Conservation (phyloP, 2,329 filamentous ascomycete species). For the Xylariaceae sp. region DNA sequence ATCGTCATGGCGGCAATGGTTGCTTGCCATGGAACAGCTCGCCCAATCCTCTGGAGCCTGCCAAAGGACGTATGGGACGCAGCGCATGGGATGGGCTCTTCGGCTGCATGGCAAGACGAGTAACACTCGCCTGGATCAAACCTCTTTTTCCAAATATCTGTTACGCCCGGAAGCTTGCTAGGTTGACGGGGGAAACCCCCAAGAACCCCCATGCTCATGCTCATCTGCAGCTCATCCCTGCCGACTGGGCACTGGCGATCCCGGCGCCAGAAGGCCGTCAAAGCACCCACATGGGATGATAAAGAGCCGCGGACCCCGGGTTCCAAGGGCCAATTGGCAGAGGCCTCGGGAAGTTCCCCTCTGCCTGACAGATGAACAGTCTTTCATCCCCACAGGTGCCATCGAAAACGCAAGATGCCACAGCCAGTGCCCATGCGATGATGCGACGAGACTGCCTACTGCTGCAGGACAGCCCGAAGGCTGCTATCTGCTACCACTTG, state of each 20-base stretch:
- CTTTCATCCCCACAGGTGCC: too few species aligned
- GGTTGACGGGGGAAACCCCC: too few species aligned
- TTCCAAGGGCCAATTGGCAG: too few species aligned
- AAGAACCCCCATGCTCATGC: conserved; percentile 7
- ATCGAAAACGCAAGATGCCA: too few species aligned
- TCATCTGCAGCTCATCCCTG: conserved; percentile 20
- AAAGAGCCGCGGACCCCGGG: conserved; percentile 1
- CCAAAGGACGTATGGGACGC: conserved; percentile 9
- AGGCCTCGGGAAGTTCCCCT: too few species aligned
- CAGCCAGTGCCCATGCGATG: too few species aligned
- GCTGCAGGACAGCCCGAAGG: too few species aligned
- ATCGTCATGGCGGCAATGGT: conserved; percentile 11
- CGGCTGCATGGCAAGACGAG: conserved; percentile 8
- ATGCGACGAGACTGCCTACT: too few species aligned
- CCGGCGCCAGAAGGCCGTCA: conserved; percentile 19
- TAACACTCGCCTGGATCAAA: conserved; percentile 10
- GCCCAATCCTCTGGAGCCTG: conserved; percentile 17
- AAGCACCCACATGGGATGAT: conserved; percentile 17
- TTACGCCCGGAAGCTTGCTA: conserved; percentile 11
- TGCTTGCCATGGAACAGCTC: conserved; percentile 14
- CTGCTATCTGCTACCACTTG: too few species aligned
- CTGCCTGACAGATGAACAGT: too few species aligned
- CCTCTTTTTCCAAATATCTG: conserved; percentile 16
- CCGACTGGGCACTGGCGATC: conserved; percentile 14
- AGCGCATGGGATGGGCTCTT: conserved; percentile 8